Conservation (phyloP, 2,329 filamentous ascomycete species). For the Lecanosticta acicola region DNA sequence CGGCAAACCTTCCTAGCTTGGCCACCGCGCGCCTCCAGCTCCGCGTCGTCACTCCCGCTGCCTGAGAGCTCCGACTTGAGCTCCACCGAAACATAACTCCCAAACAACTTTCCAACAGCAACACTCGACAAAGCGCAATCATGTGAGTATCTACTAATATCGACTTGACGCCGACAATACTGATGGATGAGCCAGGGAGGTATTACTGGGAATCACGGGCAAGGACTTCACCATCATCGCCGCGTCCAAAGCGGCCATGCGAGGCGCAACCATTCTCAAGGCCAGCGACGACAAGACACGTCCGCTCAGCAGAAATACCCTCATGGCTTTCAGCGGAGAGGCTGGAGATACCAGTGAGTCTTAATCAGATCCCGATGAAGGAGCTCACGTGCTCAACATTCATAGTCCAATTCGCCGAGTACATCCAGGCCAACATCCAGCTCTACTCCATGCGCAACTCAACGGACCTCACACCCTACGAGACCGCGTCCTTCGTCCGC, state of each 20-base stretch:
- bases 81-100: conserved; percentile 12
- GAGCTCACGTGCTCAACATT: conserved; percentile 2
- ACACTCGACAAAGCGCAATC: conserved; percentile 12
- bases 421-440: conserved; percentile 96
- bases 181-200: conserved; percentile 62
- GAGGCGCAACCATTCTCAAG: conserved; percentile 94
- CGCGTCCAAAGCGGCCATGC: conserved; percentile 96
- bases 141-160: conserved; percentile 13
- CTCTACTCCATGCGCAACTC: conserved; percentile 98
- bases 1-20: conserved; percentile 1
- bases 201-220: conserved; percentile 94
- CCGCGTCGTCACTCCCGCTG: conserved; percentile 8
- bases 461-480: conserved; percentile 81
- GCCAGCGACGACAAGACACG: conserved; percentile 94
- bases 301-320: conserved; percentile 82
- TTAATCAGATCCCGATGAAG: not conserved
- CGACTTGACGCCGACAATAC: not conserved
- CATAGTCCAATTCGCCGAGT: conserved; percentile 96
- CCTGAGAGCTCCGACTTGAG: conserved; percentile 5
- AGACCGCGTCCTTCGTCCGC: conserved; percentile 87
- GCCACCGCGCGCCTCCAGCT: not conserved
- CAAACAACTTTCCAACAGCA: conserved; percentile 1
- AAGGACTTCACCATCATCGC: conserved; percentile 99
- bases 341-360: conserved; percentile 82
- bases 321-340: conserved; percentile 94